Base-by-base conservation (phyloP, 1,139 yeast species). In the Torulaspora pretoriensis region DNA sequence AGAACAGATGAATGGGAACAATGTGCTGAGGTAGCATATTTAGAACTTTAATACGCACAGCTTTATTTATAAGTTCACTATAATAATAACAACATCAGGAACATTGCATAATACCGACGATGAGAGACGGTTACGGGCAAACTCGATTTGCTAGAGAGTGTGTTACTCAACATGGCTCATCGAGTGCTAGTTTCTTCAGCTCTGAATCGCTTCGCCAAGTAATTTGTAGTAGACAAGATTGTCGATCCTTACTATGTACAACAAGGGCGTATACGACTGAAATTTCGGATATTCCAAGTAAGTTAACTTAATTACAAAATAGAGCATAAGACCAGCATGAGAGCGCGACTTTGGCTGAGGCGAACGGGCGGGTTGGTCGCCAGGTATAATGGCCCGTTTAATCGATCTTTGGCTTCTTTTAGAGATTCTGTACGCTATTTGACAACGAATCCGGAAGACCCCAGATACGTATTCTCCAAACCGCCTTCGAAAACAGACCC, bases 401-500 rank as follows among this genome's bases (percentile, higher is more conserved):
- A 22, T 7, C 43, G 22, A 10, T 27, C 38, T 8, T 32, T 17
- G 32, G 12, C 12, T 8, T 13, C 23, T 22, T 9, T 28, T 16
- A 27, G 29, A 14, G 23, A 22, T 8, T 12, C 22, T 14, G 17
- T 29, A 17, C 47, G 49, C 17, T 40, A 40, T 36, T 30, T 46
- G 29, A 37, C 35, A 10, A 43, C 40, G 19, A 35, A 38, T 22
- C 46, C 45, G 19, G 40, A 44, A 17, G 52, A 48, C 35, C 52
- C 52, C 7, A 42, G 42, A 22, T 44, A 48, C 27, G 48, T 48
- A 8, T 48, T 48, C 40, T 46, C 52, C 12, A 46, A 46, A 32
- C 52, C 50, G 13, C 49, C 51, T 27, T 13, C 35, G 9, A 22
- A 27, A 12, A 19, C 26, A 10, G 26, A 27, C 16, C 9, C 25